Conservation (phyloP, 148 eudicot genomes). For the Rheum nobile region DNA sequence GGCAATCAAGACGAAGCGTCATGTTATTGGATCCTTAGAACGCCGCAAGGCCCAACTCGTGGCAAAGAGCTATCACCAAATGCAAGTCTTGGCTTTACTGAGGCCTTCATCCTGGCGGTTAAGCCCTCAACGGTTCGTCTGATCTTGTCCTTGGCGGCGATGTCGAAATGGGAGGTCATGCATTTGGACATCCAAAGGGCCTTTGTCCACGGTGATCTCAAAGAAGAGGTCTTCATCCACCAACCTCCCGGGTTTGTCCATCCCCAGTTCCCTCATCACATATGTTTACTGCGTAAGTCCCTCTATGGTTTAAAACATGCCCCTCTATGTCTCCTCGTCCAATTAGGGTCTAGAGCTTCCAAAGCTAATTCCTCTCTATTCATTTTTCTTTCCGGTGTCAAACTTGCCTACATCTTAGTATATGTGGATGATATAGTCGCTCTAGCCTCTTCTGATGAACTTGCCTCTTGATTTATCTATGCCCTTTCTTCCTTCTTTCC, state of each 20-base stretch:
- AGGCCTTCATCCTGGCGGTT: not conserved
- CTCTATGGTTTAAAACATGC: not conserved
- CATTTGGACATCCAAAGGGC: too few relatives aligned
- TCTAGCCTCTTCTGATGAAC: not conserved
- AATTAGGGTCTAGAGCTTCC: not conserved
- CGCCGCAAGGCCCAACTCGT: not conserved
- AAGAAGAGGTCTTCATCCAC: not conserved
- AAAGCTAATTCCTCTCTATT: not conserved
- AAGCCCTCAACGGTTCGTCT: not conserved
- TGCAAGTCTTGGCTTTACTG: not conserved
- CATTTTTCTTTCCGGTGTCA: not conserved
- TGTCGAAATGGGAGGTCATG: not conserved
- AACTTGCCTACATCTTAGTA: not conserved
- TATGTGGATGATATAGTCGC: too few relatives aligned
- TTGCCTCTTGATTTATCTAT: not conserved
- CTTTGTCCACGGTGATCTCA: not conserved
- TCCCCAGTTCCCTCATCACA: not conserved
- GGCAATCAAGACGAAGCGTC: not conserved
- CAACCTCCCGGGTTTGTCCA: not conserved
- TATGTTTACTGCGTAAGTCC: not conserved
- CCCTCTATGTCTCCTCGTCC: not conserved
- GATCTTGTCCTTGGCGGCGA: conserved; percentile 9
- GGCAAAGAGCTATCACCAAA: not conserved
- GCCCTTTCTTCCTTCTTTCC: not conserved
- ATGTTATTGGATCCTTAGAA: not conserved